These are phyloP conservation scores for Ceratocystis colombiana DNA, from an alignment of 2,329 filamentous ascomycete genomes.

Conservation along the genomic window DNA sequence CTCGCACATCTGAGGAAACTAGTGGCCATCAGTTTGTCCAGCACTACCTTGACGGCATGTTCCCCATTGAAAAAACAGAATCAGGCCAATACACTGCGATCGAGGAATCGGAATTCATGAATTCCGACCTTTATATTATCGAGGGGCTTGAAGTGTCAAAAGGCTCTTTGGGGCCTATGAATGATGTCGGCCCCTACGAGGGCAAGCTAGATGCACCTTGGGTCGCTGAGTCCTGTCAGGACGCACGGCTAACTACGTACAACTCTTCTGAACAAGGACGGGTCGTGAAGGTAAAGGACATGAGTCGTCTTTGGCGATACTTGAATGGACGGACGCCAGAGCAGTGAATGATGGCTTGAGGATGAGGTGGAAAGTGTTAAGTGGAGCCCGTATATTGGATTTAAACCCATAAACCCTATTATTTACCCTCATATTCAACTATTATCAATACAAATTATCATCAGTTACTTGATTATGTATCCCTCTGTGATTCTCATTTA, in stretches of 20 bases:
- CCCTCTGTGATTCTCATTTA: neutral
- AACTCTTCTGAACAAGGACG: conserved; percentile 5
- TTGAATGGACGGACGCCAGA: conserved; percentile 48
- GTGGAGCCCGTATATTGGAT: too few relatives aligned
- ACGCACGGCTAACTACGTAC: conserved; percentile 10
- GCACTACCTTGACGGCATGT: conserved; percentile 54
- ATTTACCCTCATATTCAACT: neutral
- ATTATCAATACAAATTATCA: conserved; percentile 1
- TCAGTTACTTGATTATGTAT: neutral
- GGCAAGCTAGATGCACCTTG: conserved; percentile 28
- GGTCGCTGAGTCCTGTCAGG: conserved; percentile 5
- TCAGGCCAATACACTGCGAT: conserved; percentile 37
- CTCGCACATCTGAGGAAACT: conserved; percentile 37
- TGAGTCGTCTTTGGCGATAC: conserved; percentile 54
- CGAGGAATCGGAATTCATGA: conserved; percentile 51
- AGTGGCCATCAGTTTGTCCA: conserved; percentile 52
- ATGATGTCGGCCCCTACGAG: conserved; percentile 33
- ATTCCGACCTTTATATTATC: conserved; percentile 43
- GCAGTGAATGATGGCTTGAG: conserved; percentile 28
- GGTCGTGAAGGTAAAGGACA: conserved; percentile 46
- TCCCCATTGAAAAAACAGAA: conserved; percentile 41
- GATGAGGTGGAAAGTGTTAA: too few relatives aligned
- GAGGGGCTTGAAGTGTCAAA: conserved; percentile 33
- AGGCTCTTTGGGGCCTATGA: conserved; percentile 27
- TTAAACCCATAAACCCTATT: neutral